Base-by-base conservation (phyloP, 2,329 filamentous ascomycete species). In the Lasiodiplodia citricola region DNA sequence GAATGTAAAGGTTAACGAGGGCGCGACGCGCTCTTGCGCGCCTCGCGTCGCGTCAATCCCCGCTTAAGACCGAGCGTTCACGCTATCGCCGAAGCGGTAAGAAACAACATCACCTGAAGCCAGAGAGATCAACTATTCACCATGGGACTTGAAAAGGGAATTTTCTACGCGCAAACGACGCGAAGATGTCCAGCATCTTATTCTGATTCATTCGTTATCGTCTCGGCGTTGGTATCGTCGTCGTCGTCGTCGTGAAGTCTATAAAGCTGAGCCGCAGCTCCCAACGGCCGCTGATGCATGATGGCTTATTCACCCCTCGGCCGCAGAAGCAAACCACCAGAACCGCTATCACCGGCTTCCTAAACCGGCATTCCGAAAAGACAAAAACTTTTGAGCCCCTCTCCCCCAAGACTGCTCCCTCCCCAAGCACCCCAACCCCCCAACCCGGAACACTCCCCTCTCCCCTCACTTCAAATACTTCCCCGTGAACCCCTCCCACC, bases 21-120 rank as follows among this genome's bases (percentile, higher is more conserved):
- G 58, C 58, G 44, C 35, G 11, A 51, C 25, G 44, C 58, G 58
- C 58, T 25, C 37, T 6, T 7, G 2, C 23, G 16, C 58, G 58
- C 44, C 44, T 63, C 58, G 58, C 44, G 58, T 63, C 58, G 58
- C 58, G 58, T 63, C 58, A 63, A 63, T 63, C 44, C 58, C 58
- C 58, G 58, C 58, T 63, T 63, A 63, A 63, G 58, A 37, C 58
- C 58, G 58, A 51, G 58, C 44, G 58, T 23, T 3, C 16, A n/a
- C 6, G 1, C 25, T 13, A 11, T 25, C 38, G 18, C 58, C 58
- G 44, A 63, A 18, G 18, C 58, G n/a, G 44, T 13, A 63, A 7
- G 16, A 63, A 62, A 21, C 41, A 52, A 63, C 58, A 37, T 52
- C 41, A 63, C 25, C 41, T 6, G 37, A 63, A n/a, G n/a, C 8